Base-by-base conservation (phyloP, 306 rosid genomes). In the Biancaea sappan region DNA sequence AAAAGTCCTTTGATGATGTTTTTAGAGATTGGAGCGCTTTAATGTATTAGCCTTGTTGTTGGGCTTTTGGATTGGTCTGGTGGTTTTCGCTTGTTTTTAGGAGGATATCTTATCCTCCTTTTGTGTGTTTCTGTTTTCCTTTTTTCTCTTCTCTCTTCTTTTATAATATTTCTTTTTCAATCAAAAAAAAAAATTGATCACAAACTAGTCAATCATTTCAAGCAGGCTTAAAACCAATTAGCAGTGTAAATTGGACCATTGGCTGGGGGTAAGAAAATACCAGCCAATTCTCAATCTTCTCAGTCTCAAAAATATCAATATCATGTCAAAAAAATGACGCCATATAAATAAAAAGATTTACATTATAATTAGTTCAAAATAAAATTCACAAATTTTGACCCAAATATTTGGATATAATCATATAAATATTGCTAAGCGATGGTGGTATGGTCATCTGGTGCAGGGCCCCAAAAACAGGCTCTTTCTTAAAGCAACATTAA, bases 361-460 rank as follows among this genome's bases (percentile, higher is more conserved):
- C 31, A 26, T 66, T 41, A 37, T 65, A 53, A 40, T 62, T 19
- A 58, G 41, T 5, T 65, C 12, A 28, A 63, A 37, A 46, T 48
- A 51, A 35, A 35, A 46, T 56, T 60, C 22, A 75, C 44, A 51
- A 24, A 7, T 29, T 43, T 16, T n/a, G 31, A 26, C 14, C 31
- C 48, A 43, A 38, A 66, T 57, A 77, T 35, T 75, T 52, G 28
- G 66, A 53, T 31, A 19, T 47, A 11, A 74, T 14, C 31, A 47
- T 43, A 43, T 47, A 47, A 47, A n/a, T 47, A 31, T 74, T 46
- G 40, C 51, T 56, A 57, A 41, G 26, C 51, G 46, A 50, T 24
- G 44, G 37, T 60, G 54, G 34, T 75, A 11, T 51, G 19, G 37
- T 60, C 43, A 22, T 75, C 6, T 51, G 19, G 54, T 28, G 16